Evolutionary conservation across 345 rosid genomes (phyloP), one percentile per base, ranked within the genome.

Genomic region (rapeseed (Brassica napus)): DNA sequence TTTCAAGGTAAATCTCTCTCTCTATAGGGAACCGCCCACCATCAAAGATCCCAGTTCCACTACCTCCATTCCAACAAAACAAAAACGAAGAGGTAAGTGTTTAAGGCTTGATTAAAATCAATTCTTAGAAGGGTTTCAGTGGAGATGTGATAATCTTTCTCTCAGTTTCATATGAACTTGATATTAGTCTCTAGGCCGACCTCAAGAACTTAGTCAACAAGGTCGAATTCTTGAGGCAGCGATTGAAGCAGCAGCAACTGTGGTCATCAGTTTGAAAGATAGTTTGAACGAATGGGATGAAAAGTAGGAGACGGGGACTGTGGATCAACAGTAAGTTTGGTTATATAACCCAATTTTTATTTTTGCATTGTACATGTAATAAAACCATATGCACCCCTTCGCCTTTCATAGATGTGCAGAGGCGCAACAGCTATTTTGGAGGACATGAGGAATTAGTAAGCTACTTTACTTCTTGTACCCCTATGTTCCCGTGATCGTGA

Each of bases 221-320:
- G 98, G 98, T 58, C 82, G 16, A 47, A 52, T 83, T 74, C 91
- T 94, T 67, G 96, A 94, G 85, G 82, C 81, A 21, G 97, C 94
- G 84, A 90, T 94, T 72, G 88, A 89, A 83, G 95, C 93, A 66
- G 98, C 96, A 72, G 85, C 89, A 71, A 87, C 84, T 76, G 97
- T 89, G 35, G 62, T 90, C 55, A 83, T 90, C 7, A 72, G 79
- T 77, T 82, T 94, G 21, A 89, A 76, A 79, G 98, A 90, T 61
- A 83, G 84, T 82, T 85, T 94, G 84, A 92, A 94, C 77, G 97
- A 90, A 75, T 92, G 98, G 98, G 99, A 94, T 81, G 77, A 86
- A 93, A 82, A 89, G 97, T 89, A 12, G 98, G 98, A 62, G 99
- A 94, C 83, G 98, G 94, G 9, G 99, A 94, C 77, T 94, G 99